Percentiles rank a stretch among this genome's conserved stretches.
phyloP scores from a whole-genome alignment of 805 yeast genomes.

The Clavispora phyllophila region DNA sequence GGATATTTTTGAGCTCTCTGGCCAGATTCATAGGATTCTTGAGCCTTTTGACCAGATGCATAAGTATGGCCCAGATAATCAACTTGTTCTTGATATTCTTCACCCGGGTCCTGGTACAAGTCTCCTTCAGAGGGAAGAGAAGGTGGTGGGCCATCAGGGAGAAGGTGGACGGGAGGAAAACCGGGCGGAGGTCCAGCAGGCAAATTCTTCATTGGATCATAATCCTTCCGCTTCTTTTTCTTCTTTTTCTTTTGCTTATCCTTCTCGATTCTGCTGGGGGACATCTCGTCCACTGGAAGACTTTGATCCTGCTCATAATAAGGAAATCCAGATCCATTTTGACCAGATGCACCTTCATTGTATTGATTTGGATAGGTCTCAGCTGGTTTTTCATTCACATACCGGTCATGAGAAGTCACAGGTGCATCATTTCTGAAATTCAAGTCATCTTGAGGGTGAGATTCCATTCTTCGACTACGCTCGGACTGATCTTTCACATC shows the following conservation, averaged over 20 bases:
- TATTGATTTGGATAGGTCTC: neutral
- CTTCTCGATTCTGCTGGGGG: neutral
- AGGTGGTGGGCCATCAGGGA: neutral
- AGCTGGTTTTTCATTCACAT: neutral
- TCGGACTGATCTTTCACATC: too few species aligned
- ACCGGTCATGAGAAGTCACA: neutral
- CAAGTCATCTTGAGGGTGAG: neutral
- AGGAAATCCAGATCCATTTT: neutral
- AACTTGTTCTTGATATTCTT: too few species aligned
- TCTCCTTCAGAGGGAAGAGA: too few species aligned
- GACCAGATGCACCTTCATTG: neutral
- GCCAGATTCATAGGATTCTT: too few species aligned
- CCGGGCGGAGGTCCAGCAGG: constrained; percentile 17
- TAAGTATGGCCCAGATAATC: too few species aligned
- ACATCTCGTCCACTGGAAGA: neutral
- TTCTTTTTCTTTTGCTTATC: constrained; percentile 12
- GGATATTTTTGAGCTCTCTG: too few species aligned
- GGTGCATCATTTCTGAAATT: neutral
- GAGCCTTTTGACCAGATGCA: too few species aligned
- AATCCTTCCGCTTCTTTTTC: constrained; percentile 4
- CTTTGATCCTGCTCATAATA: neutral
- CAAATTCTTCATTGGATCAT: constrained; percentile 4
- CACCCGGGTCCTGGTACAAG: too few species aligned
- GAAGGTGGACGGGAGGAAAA: constrained; percentile 3
- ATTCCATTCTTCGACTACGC: too few species aligned